These are phyloP conservation scores for Chytridiales sp. DNA, from an alignment of 371 early-diverging fungal species.

Conservation along the genomic window DNA sequence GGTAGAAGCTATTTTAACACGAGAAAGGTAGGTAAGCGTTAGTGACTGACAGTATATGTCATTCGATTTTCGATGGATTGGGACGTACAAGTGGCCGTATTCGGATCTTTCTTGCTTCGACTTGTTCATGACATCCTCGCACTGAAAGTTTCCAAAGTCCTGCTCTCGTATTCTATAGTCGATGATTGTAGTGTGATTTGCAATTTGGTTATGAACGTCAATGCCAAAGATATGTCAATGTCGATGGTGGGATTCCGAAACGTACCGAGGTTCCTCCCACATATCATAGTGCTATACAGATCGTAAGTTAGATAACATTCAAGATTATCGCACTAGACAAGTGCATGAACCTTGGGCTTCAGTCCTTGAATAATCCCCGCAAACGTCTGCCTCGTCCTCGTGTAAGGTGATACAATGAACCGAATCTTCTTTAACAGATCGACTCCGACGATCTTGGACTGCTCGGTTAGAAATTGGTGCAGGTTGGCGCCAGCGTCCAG, in stretches of 20 bases:
- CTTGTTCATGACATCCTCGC: slow-evolving; percentile 18
- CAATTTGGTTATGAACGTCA: not conserved
- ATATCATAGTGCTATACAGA: slow-evolving; percentile 8
- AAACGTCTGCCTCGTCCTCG: slow-evolving; percentile 27
- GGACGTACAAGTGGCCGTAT: slow-evolving; percentile 35
- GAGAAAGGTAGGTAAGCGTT: no score
- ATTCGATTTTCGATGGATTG: slow-evolving; percentile 5
- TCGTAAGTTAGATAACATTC: not conserved
- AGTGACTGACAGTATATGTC: slow-evolving; percentile 2
- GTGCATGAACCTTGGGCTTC: not conserved
- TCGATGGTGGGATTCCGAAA: not conserved
- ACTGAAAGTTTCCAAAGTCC: slow-evolving; percentile 34
- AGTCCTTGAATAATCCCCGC: not conserved
- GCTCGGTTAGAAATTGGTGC: slow-evolving; percentile 10
- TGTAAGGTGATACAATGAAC: slow-evolving; percentile 29
- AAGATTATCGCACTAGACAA: slow-evolving; percentile 17
- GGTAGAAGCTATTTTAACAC: slow-evolving; percentile 30
- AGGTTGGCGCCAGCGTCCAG: slow-evolving; percentile 16
- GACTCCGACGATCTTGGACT: no score
- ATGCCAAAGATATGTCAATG: not conserved
- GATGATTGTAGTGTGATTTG: slow-evolving; percentile 21
- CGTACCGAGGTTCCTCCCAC: slow-evolving; percentile 26
- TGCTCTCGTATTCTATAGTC: slow-evolving; percentile 3
- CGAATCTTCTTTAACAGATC: slow-evolving; percentile 9
- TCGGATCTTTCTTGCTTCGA: slow-evolving; percentile 11